phyloP scores from a whole-genome alignment of 495 filamentous ascomycete genomes.

The Trichoderma erinaceum region DNA sequence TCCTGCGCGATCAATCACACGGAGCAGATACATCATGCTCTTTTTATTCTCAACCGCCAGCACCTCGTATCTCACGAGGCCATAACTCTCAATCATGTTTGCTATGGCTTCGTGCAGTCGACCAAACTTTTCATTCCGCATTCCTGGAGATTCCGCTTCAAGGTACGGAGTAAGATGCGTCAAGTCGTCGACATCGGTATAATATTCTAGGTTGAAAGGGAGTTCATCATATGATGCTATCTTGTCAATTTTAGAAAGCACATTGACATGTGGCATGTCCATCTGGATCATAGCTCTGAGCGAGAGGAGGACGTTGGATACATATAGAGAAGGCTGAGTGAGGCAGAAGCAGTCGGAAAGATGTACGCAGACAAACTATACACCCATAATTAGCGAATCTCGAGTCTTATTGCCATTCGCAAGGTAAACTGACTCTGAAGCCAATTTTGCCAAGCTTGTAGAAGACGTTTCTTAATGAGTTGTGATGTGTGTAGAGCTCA shows the following conservation, averaged over 20 bases:
- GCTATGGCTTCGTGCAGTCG: constrained; percentile 80
- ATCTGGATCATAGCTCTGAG: constrained; percentile 96
- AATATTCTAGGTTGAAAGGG: constrained; percentile 91
- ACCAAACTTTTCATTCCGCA: constrained; percentile 66
- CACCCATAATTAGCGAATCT: constrained; percentile 13
- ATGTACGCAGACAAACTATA: constrained; percentile 80
- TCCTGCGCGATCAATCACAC: constrained; percentile 80
- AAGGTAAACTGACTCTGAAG: constrained; percentile 63
- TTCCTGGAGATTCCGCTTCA: constrained; percentile 46
- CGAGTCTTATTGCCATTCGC: not conserved
- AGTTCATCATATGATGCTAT: constrained; percentile 68
- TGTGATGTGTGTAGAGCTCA: constrained; percentile 92
- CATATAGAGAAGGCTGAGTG: constrained; percentile 86
- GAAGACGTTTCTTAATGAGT: constrained; percentile 84
- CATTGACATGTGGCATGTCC: constrained; percentile 90
- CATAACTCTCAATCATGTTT: constrained; percentile 80
- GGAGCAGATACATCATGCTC: constrained; percentile 87
- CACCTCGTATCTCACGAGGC: constrained; percentile 84
- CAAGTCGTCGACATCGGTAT: constrained; percentile 96
- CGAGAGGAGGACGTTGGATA: constrained; percentile 85
- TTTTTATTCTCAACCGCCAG: constrained; percentile 92
- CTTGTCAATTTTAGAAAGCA: constrained; percentile 96
- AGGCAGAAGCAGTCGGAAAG: constrained; percentile 88
- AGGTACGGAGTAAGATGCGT: constrained; percentile 75
- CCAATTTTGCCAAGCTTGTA: constrained; percentile 82